These are phyloP conservation scores for Verticillium dahliae DNA, from an alignment of 2,329 filamentous ascomycete species.

Conservation along the genomic window DNA sequence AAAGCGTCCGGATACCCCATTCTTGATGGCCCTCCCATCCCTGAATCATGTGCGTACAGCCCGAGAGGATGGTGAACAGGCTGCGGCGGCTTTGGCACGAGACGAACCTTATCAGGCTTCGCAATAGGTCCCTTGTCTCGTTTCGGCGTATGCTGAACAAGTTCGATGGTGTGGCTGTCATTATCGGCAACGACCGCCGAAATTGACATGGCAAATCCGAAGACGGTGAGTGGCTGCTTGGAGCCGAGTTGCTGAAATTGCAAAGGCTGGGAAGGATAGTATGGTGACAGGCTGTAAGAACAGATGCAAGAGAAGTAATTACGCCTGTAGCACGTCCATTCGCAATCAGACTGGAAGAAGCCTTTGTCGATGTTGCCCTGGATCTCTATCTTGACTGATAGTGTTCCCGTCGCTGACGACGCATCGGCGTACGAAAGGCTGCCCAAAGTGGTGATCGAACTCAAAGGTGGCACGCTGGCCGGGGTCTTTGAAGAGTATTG, in stretches of 20 bases:
- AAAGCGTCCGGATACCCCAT: slow-evolving; percentile 22
- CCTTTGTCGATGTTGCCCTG: slow-evolving; percentile 81
- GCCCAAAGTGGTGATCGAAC: slow-evolving; percentile 44
- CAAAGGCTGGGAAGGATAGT: slow-evolving; percentile 36
- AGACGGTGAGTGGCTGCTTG: slow-evolving; percentile 56
- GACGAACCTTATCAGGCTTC: slow-evolving; percentile 61
- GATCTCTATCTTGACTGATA: slow-evolving; percentile 63
- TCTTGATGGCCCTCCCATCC: slow-evolving; percentile 23
- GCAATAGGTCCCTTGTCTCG: slow-evolving; percentile 79
- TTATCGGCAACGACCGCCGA: slow-evolving; percentile 76
- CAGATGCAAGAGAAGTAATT: slow-evolving; percentile 88
- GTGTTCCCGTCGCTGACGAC: slow-evolving; percentile 13
- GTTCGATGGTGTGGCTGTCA: slow-evolving; percentile 68
- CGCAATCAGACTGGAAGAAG: slow-evolving; percentile 72
- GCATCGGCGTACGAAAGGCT: slow-evolving; percentile 55
- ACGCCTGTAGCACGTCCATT: slow-evolving; percentile 88
- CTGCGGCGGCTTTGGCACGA: slow-evolving; percentile 56
- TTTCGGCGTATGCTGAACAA: slow-evolving; percentile 89
- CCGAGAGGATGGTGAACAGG: slow-evolving; percentile 35
- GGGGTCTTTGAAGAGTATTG: slow-evolving; percentile 29
- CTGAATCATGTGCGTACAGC: slow-evolving; percentile 34
- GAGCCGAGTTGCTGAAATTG: slow-evolving; percentile 40
- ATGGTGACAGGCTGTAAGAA: slow-evolving; percentile 64
- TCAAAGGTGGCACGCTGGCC: slow-evolving; percentile 45
- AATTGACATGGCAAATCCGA: slow-evolving; percentile 75